Base-by-base conservation (phyloP, 768 basidiomycete genomes). In the Trametes coccinea region DNA sequence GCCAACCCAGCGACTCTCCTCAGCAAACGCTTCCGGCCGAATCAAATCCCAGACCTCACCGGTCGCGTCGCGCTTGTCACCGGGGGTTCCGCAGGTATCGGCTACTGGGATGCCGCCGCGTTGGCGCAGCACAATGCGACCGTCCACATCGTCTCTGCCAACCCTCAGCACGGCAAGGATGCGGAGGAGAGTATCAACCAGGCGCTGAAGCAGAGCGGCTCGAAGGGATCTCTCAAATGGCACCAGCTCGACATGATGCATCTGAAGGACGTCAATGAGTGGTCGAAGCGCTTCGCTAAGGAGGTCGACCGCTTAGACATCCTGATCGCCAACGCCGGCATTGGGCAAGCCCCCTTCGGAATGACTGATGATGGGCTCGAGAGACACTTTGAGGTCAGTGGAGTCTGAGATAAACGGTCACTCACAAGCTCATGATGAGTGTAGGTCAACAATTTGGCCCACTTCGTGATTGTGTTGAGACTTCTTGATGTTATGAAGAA, bases 41-140 rank as follows among this genome's bases (percentile, higher is more conserved):
- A 71, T 13, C 57, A 71, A 41, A 70, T 73, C 50, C 72, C 72
- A 8, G 64, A 70, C 63, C 67, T 71, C 53, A 48, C 66, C 2
- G 68, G 69, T 13, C 70, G 70, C 57, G 68, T 70, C 55, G 70
- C 69, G 5, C 62, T 73, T 59, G 69, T 73, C 57, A 70, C 72
- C 5, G 69, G 72, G 0, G 72, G 70, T 1, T 71, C 70, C 5
- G 68, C 65, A 2, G 69, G 67, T 14, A 69, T 73, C n/a, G 71
- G 70, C 2, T 73, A 68, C 60, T 70, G 69, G 61, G 71, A 72
- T 60, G 74, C 73, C 7, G 71, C 71, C 16, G 67, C 63, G 10
- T 68, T 73, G 44, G 72, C 72, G 2, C 65, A 62, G 5, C 66
- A 65, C 8, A 66, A 67, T 48, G 72, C 72, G 5, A 67, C 64